A percentile compares a stretch with the other conserved stretches of the same genome.
Conservation (phyloP, 345 rosid genomes). For the Durio zibethinus region DNA sequence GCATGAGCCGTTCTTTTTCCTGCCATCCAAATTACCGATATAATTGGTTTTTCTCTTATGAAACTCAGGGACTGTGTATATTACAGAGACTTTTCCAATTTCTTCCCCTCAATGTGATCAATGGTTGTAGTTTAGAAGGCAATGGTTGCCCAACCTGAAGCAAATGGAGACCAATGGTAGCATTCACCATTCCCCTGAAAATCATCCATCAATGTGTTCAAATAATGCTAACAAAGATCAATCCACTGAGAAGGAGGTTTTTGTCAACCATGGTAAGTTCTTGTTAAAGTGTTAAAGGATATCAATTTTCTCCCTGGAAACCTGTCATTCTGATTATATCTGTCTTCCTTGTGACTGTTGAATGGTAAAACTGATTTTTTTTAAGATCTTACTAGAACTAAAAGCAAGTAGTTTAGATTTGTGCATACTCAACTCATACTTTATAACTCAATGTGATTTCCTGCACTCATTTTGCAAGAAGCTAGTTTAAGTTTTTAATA, state of each 20-base stretch:
- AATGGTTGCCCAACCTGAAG: conserved; percentile 15
- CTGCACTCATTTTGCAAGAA: neutral
- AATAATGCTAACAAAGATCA: conserved; percentile 13
- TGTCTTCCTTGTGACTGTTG: neutral
- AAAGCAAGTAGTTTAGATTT: neutral
- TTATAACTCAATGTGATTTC: neutral
- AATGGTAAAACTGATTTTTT: neutral
- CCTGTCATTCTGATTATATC: neutral
- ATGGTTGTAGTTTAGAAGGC: conserved; percentile 19
- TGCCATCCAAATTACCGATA: neutral
- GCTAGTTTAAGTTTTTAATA: neutral
- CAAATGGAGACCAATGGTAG: conserved; percentile 26
- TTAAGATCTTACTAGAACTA: neutral
- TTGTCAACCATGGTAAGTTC: conserved; percentile 28
- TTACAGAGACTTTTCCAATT: neutral
- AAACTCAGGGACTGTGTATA: neutral
- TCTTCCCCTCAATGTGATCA: neutral
- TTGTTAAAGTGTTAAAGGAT: conserved; percentile 6
- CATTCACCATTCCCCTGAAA: conserved; percentile 19
- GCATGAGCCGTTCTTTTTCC: neutral
- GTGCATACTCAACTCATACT: neutral
- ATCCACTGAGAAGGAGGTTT: conserved; percentile 21
- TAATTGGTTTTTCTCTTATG: neutral
- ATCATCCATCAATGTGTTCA: conserved; percentile 6
- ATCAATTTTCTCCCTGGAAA: neutral